Evolutionary conservation across 805 yeast genomes (phyloP).

Genomic region (Candida ipomoeae): DNA sequence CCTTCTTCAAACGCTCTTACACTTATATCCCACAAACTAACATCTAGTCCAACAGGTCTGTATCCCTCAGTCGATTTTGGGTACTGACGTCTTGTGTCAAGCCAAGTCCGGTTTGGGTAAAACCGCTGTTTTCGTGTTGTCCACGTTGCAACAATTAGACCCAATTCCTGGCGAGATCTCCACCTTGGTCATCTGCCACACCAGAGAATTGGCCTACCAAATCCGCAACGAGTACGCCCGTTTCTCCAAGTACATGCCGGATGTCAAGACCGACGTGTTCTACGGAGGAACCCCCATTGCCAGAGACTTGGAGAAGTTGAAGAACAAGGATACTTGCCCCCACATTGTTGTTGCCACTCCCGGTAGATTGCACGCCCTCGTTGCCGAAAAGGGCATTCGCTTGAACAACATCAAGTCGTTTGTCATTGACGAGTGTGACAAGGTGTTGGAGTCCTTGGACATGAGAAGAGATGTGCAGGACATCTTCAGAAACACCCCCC

Average conservation of each 20-base stretch:
- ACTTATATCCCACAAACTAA: constrained; percentile 18
- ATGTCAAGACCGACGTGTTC: constrained; percentile 92
- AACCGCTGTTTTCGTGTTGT: constrained; percentile 94
- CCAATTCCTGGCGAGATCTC: constrained; percentile 97
- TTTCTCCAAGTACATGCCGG: constrained; percentile 98
- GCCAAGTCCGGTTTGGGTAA: constrained; percentile 99
- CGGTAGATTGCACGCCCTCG: constrained; percentile 93
- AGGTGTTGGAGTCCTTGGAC: constrained; percentile 83
- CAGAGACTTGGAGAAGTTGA: constrained; percentile 81
- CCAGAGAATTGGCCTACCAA: constrained; percentile 98
- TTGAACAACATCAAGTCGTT: constrained; percentile 88
- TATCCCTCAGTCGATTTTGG: constrained; percentile 96
- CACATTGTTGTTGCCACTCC: constrained; percentile 98
- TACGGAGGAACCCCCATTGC: constrained; percentile 91
- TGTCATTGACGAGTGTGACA: constrained; percentile 97
- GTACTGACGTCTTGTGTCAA: constrained; percentile 97
- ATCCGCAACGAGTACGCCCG: constrained; percentile 95
- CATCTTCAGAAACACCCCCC: constrained; percentile 95
- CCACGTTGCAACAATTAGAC: constrained; percentile 94
- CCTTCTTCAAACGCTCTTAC: neutral
- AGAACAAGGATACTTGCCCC: constrained; percentile 91
- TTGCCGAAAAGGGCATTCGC: constrained; percentile 84
- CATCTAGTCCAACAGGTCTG: constrained; percentile 89
- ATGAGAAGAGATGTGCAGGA: constrained; percentile 99
- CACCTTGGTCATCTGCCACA: constrained; percentile 92